Percentiles rank a stretch among this genome's conserved stretches.
Conservation (phyloP, 2,329 filamentous ascomycete genomes). For the Pseudogymnoascus sp. region DNA sequence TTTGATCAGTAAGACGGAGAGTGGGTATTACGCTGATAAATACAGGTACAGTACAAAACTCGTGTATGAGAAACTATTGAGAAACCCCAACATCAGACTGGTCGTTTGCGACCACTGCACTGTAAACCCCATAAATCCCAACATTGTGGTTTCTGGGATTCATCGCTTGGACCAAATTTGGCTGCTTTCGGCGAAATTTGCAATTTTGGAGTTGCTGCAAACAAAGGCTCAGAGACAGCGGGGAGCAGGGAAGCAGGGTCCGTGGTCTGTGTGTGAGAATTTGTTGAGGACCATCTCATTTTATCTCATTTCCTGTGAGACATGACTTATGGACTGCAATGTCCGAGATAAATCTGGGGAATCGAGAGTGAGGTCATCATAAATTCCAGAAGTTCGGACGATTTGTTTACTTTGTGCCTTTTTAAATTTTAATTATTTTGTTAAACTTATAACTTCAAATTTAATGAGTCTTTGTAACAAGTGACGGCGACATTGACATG, state of each 20-base stretch:
- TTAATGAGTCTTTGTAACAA: neutral
- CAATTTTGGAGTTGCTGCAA: neutral
- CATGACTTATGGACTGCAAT: neutral
- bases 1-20: neutral
- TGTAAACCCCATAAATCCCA: neutral
- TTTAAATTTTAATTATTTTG: neutral
- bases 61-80: neutral
- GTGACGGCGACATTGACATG: neutral
- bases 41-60: neutral
- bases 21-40: neutral
- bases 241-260: neutral
- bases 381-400: neutral
- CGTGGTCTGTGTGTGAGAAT: neutral
- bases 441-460: neutral
- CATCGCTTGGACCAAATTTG: neutral
- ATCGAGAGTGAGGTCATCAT: neutral
- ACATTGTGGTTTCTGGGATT: neutral
- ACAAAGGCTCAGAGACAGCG: neutral
- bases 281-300: neutral
- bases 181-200: conserved; percentile 1
- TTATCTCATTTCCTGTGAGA: neutral
- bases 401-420: neutral
- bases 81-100: neutral
- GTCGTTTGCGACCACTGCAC: neutral
- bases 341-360: neutral